A percentile compares a stretch with the other conserved stretches of the same genome.
Conservation (phyloP, 176 grass and related monocot genomes). For the Coix lacrymajobi region DNA sequence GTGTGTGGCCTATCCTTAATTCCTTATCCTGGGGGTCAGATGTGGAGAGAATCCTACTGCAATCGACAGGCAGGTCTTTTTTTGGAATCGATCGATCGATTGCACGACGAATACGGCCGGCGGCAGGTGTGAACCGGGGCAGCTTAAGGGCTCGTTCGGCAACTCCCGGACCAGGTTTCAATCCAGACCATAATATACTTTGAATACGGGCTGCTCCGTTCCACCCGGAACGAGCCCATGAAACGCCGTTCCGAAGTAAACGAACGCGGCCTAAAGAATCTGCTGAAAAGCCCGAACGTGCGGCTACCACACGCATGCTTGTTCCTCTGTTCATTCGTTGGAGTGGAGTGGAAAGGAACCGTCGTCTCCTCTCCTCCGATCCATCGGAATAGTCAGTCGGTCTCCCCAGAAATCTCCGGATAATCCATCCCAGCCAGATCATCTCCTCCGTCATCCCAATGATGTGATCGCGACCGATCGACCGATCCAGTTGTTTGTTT, state of each 20-base stretch:
- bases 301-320: not conserved
- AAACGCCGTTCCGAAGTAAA: no score
- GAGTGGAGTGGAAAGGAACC: not conserved
- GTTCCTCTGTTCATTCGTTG: not conserved
- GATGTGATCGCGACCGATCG: not conserved
- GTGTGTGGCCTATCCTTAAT: no score
- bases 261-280: no score
- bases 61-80: not conserved
- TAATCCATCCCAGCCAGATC: not conserved
- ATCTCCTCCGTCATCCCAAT: not conserved
- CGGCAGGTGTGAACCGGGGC: slow-evolving; percentile 25
- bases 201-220: no score
- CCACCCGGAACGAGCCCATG: no score
- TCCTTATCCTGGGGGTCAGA: not conserved
- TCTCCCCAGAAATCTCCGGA: not conserved
- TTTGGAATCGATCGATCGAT: not conserved
- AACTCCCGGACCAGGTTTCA: no score
- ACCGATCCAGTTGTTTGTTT: no score
- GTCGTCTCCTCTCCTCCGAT: not conserved
- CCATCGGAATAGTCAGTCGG: not conserved
- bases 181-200: no score
- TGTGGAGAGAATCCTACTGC: not conserved
- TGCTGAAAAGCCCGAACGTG: not conserved
- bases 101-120: not conserved
- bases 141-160: no score